Evolutionary conservation across 148 eudicot species (phyloP), one percentile per base, ranked within the genome.

Genomic region (Arctostaphylos glauca): DNA sequence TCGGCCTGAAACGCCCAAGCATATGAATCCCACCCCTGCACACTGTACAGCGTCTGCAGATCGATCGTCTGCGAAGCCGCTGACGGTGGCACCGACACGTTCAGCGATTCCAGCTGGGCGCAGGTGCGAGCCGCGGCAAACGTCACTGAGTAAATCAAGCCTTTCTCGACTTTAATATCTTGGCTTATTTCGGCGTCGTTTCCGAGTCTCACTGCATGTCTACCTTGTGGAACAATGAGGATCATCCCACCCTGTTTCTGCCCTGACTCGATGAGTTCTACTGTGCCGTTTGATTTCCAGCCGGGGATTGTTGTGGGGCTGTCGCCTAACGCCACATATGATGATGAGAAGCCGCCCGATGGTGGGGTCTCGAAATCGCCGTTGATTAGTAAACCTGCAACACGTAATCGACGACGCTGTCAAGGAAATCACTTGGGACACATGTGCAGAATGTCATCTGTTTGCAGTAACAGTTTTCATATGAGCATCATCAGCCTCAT

Each of bases 121-220:
- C 99, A 97, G 4, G 99, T 97, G 59, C 99, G 96, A 3, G 99
- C 97, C 0, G 99, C 99, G 54, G 97, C 93, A 85, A 97, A 97
- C 4, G 98, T 92, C 82, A 97, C 82, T 0, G 99, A 94, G 71
- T 97, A 97, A 46, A 93, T 75, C 2, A 92, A 76, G 41, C 96
- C 98, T 58, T 94, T 97, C 81, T 97, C 97, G 2, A 93, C 90
- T 83, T 62, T 88, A 18, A 92, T 82, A 41, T 86, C 93, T 81
- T 97, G 99, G 84, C 93, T 90, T 75, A 97, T 93, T 81, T 93
- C 93, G 0, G 99, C 99, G 80, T 97, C 98, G 74, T 97, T 97
- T 52, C 99, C 97, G 9, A 97, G 88, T 66, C 99, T 86, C 64
- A 92, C 92, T 2, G 98, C 98, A 81, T 94, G 99, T 9, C 84